Conservation (phyloP, 306 rosid genomes). For the Dryas alaskensis region DNA sequence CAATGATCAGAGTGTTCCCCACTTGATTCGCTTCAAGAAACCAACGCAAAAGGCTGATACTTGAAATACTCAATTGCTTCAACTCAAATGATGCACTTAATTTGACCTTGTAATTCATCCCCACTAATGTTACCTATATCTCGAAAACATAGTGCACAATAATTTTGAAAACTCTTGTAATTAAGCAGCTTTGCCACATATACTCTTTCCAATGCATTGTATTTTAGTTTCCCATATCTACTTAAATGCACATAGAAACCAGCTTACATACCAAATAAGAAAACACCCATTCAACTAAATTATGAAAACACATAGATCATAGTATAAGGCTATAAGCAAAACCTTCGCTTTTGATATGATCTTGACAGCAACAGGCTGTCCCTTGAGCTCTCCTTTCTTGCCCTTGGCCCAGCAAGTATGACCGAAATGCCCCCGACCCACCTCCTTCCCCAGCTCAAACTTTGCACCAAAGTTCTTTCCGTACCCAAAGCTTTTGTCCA, state of each 20-base stretch:
- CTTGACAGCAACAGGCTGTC: conserved; percentile 86
- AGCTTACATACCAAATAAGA: background rate
- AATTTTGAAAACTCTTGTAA: background rate
- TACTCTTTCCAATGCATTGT: background rate
- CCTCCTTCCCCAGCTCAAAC: conserved; percentile 85
- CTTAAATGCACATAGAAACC: background rate
- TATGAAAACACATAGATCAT: background rate
- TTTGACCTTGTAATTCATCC: background rate
- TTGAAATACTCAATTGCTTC: background rate
- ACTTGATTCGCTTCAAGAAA: background rate
- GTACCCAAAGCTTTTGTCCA: conserved; percentile 88
- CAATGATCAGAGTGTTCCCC: background rate
- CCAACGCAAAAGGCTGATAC: background rate
- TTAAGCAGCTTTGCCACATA: background rate
- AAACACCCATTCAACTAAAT: background rate
- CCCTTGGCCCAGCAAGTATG: conserved; percentile 91
- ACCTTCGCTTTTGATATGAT: conserved; percentile 94
- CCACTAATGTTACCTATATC: no score
- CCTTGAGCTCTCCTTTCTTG: conserved; percentile 84
- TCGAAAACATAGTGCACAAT: background rate
- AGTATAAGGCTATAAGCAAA: background rate
- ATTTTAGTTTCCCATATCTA: background rate
- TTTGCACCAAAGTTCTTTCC: conserved; percentile 73
- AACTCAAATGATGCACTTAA: background rate
- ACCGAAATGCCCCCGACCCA: conserved; percentile 98